These are phyloP conservation scores for Pseudogymnoascus sp. DNA, from an alignment of 2,329 filamentous ascomycete genomes.

Conservation along the genomic window DNA sequence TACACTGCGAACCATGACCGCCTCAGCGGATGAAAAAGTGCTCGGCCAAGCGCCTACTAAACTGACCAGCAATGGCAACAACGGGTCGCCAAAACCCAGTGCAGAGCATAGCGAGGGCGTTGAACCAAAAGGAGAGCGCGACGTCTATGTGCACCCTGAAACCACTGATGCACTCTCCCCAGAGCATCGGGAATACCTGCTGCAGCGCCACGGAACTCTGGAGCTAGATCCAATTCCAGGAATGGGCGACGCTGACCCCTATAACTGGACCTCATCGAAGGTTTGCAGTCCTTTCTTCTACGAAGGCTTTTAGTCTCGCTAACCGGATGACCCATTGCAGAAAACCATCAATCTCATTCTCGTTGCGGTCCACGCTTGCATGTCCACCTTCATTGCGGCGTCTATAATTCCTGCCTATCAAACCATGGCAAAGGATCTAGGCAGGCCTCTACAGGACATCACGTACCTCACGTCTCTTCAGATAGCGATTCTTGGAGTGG, in stretches of 20 bases:
- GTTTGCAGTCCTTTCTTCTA: constrained; percentile 21
- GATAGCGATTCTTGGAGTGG: constrained; percentile 44
- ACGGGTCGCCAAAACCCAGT: not conserved
- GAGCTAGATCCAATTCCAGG: constrained; percentile 45
- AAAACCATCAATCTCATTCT: constrained; percentile 42
- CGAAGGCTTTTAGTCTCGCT: not conserved
- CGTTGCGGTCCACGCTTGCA: constrained; percentile 45
- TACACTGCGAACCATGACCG: not conserved
- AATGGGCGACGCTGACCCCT: constrained; percentile 42
- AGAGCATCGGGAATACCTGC: constrained; percentile 42
- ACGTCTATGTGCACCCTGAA: constrained; percentile 21
- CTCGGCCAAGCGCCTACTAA: not conserved
- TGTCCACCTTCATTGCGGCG: constrained; percentile 45
- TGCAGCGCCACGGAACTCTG: constrained; percentile 44
- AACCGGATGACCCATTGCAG: constrained; percentile 23
- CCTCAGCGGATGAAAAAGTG: not conserved
- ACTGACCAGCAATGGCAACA: not conserved
- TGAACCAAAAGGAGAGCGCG: not conserved
- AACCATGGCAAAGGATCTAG: constrained; percentile 39
- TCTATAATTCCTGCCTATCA: constrained; percentile 44
- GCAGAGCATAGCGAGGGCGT: not conserved
- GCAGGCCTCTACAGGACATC: constrained; percentile 35
- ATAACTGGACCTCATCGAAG: constrained; percentile 48
- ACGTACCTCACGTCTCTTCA: constrained; percentile 45
- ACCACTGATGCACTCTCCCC: constrained; percentile 30